phyloP scores from a whole-genome alignment of 495 filamentous ascomycete species.

The Aspergillus kassunensis region DNA sequence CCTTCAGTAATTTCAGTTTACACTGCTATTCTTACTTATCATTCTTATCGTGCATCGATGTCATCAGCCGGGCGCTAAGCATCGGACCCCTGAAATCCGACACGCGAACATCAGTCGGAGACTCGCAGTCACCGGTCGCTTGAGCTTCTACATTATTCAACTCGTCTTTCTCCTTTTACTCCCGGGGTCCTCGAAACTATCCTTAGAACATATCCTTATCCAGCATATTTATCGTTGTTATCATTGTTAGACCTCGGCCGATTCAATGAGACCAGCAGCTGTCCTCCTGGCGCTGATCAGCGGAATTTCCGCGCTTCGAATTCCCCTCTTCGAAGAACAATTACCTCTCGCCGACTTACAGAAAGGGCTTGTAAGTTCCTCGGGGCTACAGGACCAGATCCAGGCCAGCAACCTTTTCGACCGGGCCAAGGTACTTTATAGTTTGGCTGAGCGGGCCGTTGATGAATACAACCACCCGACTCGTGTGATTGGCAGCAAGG shows the following conservation, averaged over 20 bases:
- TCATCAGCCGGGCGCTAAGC: not conserved
- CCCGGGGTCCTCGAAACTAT: not conserved
- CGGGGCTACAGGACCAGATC: slow-evolving; percentile 51
- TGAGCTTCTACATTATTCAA: not conserved
- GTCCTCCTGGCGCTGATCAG: slow-evolving; percentile 9
- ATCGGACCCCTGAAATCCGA: not conserved
- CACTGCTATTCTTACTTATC: too few species aligned
- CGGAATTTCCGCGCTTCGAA: slow-evolving; percentile 9
- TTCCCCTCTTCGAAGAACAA: slow-evolving; percentile 6
- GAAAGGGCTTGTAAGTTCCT: slow-evolving; percentile 39
- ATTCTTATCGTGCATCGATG: too few species aligned
- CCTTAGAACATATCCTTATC: not conserved
- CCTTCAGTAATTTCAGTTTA: too few species aligned
- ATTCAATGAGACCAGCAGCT: slow-evolving; percentile 4
- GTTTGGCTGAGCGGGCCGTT: slow-evolving; percentile 49
- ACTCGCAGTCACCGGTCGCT: not conserved
- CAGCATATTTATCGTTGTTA: not conserved
- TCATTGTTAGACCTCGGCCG: not conserved
- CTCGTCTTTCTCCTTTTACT: not conserved
- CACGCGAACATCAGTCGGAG: not conserved
- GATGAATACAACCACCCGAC: slow-evolving; percentile 59
- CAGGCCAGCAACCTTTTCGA: slow-evolving; percentile 46
- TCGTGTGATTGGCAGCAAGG: slow-evolving; percentile 59
- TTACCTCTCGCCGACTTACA: not conserved
- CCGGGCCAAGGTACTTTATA: slow-evolving; percentile 53